phyloP scores from a whole-genome alignment of 75 land plant genomes.

The Sequoia sempervirens region DNA sequence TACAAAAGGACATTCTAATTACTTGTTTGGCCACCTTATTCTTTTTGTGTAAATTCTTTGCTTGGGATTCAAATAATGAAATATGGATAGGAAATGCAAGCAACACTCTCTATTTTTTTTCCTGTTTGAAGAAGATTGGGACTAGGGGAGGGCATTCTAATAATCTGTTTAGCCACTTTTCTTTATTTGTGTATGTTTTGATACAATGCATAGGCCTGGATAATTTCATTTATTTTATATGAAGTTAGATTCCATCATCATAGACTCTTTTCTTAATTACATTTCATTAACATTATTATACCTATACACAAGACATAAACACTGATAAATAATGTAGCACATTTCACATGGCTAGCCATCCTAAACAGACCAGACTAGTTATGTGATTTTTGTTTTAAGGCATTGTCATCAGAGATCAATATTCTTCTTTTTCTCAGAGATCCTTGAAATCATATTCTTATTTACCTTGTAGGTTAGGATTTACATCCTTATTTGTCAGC shows the following conservation, averaged over 20 bases:
- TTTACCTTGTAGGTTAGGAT: too few relatives aligned
- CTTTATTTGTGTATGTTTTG: background rate
- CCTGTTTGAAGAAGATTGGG: background rate
- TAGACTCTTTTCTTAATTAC: background rate
- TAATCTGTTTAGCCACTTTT: background rate
- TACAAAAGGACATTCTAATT: background rate
- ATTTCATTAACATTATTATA: background rate
- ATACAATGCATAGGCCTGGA: background rate
- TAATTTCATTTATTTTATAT: background rate
- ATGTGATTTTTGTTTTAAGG: background rate
- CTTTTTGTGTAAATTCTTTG: background rate
- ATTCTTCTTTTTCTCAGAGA: background rate
- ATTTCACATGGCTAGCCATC: background rate
- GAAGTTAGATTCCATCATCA: background rate
- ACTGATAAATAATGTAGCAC: background rate
- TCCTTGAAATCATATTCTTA: background rate
- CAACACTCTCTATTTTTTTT: background rate
- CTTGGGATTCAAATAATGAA: background rate
- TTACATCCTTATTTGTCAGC: too few relatives aligned
- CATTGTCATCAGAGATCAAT: background rate
- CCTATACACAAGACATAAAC: background rate
- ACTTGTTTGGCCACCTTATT: background rate
- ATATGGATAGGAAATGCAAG: background rate
- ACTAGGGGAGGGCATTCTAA: background rate
- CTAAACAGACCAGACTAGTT: background rate